A percentile compares a stretch with the other conserved stretches of the same genome.
Evolutionary conservation across 306 rosid genomes (phyloP).

Genomic region (Quercus parvula): DNA sequence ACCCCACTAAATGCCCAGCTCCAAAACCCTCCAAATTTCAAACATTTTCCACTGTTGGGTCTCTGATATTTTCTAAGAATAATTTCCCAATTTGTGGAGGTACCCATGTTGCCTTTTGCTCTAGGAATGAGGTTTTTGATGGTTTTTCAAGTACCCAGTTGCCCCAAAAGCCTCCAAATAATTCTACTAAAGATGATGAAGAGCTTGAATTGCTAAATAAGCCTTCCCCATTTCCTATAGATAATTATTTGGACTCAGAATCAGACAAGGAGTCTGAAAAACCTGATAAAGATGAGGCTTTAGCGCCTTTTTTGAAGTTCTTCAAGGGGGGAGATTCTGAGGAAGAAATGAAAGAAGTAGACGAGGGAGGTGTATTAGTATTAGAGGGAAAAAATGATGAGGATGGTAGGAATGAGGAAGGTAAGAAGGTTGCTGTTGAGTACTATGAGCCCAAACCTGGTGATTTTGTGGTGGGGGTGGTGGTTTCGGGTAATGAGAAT

Average conservation of each 20-base stretch:
- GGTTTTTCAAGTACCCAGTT: constrained; percentile 52
- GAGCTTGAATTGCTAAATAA: constrained; percentile 68
- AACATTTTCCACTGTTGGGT: constrained; percentile 24
- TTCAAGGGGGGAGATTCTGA: constrained; percentile 50
- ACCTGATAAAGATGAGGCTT: constrained; percentile 39
- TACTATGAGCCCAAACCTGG: constrained; percentile 94
- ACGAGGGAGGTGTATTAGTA: constrained; percentile 24
- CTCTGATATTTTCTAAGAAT: constrained; percentile 28
- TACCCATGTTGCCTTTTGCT: constrained; percentile 48
- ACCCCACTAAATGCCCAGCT: constrained; percentile 16
- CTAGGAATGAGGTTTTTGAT: constrained; percentile 49
- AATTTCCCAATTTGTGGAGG: constrained; percentile 34
- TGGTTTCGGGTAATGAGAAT: constrained; percentile 89
- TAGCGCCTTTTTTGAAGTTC: constrained; percentile 87
- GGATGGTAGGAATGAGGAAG: constrained; percentile 36
- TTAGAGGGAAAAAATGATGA: constrained; percentile 36
- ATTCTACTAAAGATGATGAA: constrained; percentile 42
- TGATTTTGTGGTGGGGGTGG: constrained; percentile 87
- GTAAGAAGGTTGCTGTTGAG: constrained; percentile 55
- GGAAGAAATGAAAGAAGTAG: constrained; percentile 41
- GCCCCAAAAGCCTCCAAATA: constrained; percentile 35
- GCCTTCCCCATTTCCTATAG: constrained; percentile 55
- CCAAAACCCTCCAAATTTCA: constrained; percentile 11
- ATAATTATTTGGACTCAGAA: constrained; percentile 40
- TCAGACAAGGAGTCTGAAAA: constrained; percentile 33